Percentiles rank a stretch among this genome's conserved stretches.
Evolutionary conservation across 2,329 filamentous ascomycete species (phyloP).

Genomic region (Colletotrichum gigasporum): DNA sequence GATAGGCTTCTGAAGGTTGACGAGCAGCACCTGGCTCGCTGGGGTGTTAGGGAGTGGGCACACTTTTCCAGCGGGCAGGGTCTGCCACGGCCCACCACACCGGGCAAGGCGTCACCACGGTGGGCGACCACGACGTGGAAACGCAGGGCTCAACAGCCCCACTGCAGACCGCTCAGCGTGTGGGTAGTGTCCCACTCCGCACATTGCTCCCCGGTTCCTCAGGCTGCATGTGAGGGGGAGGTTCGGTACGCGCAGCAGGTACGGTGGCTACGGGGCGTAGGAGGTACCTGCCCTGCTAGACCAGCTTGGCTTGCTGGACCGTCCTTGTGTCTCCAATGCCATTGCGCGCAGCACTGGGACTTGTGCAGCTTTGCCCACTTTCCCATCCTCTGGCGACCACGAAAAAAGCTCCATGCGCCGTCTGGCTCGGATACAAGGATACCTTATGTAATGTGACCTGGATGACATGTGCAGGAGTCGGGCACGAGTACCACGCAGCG

Average conservation of each 20-base stretch:
- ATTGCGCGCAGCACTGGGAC: conserved; percentile 6
- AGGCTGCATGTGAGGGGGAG: not conserved
- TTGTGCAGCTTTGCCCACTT: conserved; percentile 25
- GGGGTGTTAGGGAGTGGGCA: not conserved
- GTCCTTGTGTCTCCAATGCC: not conserved
- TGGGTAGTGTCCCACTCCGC: not conserved
- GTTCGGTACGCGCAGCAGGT: no score
- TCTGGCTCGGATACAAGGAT: conserved; percentile 17
- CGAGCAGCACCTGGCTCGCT: no score
- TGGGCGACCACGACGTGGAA: not conserved
- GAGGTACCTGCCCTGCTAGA: not conserved
- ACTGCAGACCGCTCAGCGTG: not conserved
- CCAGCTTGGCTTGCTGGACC: not conserved
- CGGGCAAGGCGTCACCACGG: not conserved
- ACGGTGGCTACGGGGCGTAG: not conserved
- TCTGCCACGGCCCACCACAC: not conserved
- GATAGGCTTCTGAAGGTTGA: no score
- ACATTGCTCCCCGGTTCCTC: not conserved
- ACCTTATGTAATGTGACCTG: not conserved
- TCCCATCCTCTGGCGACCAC: conserved; percentile 12
- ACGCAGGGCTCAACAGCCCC: not conserved
- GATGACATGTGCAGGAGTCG: not conserved
- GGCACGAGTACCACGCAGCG: not conserved
- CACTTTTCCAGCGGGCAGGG: not conserved
- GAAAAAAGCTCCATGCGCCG: not conserved